Base-by-base conservation (phyloP, 805 yeast species). In the Yarrowia divulgata region DNA sequence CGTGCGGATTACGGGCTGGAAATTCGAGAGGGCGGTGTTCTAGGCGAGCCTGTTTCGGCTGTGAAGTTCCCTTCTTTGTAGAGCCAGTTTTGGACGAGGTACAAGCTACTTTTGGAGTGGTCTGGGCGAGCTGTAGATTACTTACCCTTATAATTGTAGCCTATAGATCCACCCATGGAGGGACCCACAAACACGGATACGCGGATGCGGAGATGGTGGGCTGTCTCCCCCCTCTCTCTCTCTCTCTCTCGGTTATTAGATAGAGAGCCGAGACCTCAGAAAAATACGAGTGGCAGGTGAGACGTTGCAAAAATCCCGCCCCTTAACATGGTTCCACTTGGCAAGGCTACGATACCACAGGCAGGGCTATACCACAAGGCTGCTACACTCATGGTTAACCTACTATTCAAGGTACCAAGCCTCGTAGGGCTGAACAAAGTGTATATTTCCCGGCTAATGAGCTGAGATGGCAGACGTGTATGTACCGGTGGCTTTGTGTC, bases 401-500 rank as follows among this genome's bases (percentile, higher is more conserved):
- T 50, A n/a, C 23, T 29, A 12, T 18, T 18, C 57, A 52, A 34
- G 29, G n/a, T 52, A 32, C 42, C 13, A 35, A 52, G 57, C 57
- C 55, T 52, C 42, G 57, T 35, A 35, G 57, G 57, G 57, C 57
- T 52, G 57, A 52, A 10, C 16, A 52, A 52, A 52, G 57, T 35
- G 57, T 52, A 35, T 32, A 32, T 32, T 50, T 23, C 55, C 55
- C 55, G 55, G 23, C 55, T 50, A 50, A 23, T 23, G 29, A 23
- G 29, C 29, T 2, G 29, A 23, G 29, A 23, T 4, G 29, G 29
- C 4, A 23, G 29, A 23, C 29, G 29, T 23, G 29, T 23, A n/a
- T n/a, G n/a, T 42, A 12, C 19, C 12, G 18, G n/a, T 8, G 14
- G 43, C 43, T 14, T 8, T 40, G n/a, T 40, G 8, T 10, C n/a